Conservation (phyloP, 2,329 filamentous ascomycete genomes). For the Podosphaera xanthii region DNA sequence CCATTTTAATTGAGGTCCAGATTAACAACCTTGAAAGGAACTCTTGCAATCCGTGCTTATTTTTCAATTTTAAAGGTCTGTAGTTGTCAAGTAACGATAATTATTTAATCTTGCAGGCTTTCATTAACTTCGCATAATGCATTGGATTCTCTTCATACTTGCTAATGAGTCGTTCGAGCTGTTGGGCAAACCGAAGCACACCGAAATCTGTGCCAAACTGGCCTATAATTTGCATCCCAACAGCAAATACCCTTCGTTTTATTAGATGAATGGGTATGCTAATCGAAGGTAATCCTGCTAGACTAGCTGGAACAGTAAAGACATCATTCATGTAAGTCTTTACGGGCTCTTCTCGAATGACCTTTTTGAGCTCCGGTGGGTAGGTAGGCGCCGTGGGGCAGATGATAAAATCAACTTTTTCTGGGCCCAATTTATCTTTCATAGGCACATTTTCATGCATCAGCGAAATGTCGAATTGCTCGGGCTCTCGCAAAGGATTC, state of each 20-base stretch:
- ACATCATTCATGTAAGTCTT: slow-evolving; percentile 82
- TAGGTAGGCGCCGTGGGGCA: slow-evolving; percentile 67
- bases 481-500: slow-evolving; percentile 40
- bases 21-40: no score
- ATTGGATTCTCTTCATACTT: not conserved
- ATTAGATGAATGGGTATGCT: slow-evolving; percentile 38
- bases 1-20: no score
- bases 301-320: slow-evolving; percentile 81
- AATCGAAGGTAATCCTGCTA: slow-evolving; percentile 74
- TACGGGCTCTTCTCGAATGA: slow-evolving; percentile 32
- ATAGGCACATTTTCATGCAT: slow-evolving; percentile 28
- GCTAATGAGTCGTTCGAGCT: not conserved
- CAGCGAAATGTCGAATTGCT: slow-evolving; percentile 35
- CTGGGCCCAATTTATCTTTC: slow-evolving; percentile 31
- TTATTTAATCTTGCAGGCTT: no score
- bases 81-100: no score
- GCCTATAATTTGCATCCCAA: slow-evolving; percentile 2
- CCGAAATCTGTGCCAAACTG: slow-evolving; percentile 1
- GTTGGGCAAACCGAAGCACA: not conserved
- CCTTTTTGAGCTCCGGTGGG: slow-evolving; percentile 39
- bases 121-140: no score
- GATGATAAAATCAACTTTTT: slow-evolving; percentile 63
- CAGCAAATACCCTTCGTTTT: slow-evolving; percentile 17
- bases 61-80: no score
- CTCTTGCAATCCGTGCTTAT: no score